Base-by-base conservation (phyloP, 2,329 filamentous ascomycete species). In the Colletotrichum zoysiae region DNA sequence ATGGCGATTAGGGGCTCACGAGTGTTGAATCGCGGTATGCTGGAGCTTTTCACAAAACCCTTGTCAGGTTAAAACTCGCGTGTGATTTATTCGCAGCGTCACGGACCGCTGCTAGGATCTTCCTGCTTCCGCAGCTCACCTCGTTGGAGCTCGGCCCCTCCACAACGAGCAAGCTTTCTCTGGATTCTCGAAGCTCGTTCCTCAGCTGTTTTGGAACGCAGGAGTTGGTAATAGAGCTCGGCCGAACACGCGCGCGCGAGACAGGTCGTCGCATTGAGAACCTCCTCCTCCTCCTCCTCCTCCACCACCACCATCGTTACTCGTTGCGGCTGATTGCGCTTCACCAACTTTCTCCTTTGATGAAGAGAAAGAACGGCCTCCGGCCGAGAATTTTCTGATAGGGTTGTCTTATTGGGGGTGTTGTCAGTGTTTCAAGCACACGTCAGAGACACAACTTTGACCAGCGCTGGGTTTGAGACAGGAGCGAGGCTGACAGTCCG, bases 121-220 rank as follows among this genome's bases (percentile, higher is more conserved):
- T 68, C 65, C 69, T 57, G 23, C 58, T 48, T 58, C n/a, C 44
- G 26, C 65, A 55, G 46, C 65, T 51, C 23, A 42, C 33, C 20
- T n/a, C n/a, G 53, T 56, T 55, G 30, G 65, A 72, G 59, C 65
- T 69, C 60, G 59, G 55, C 59, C 53, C 70, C 70, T 60, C 65
- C 35, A 40, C 46, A 59, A 33, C 57, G 50, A 64, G 48, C 30
- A 48, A 56, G 46, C 55, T 69, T 42, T 26, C 63, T 64, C 33
- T 16, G 33, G 16, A 18, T 48, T 59, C 59, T 69, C 38, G 46
- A 64, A 71, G 65, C 59, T 69, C 44, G 65, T 55, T 59, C 69
- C 58, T 55, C 57, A 58, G 65, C 65, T 63, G 23, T 57, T 33
- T 51, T 63, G n/a, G n/a, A 30, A 57, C 38, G 58, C 53, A 58